Base-by-base conservation (phyloP, 441 rosid species). In the Gossypium davidsonii region DNA sequence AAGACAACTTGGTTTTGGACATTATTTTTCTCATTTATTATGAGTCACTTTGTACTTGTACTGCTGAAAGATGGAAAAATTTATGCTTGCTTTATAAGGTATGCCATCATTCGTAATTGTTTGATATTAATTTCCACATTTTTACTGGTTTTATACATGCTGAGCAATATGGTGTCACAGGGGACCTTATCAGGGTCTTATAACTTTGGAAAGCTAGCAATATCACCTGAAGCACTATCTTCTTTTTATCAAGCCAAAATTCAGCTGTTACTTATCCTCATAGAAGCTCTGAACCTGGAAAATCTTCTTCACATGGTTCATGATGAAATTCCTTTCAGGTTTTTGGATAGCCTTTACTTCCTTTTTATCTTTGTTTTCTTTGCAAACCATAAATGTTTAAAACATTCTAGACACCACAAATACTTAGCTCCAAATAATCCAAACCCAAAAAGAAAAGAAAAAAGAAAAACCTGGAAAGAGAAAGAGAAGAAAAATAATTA, bases 271-370 rank as follows among this genome's bases (percentile, higher is more conserved):
- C 89, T 96, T 72, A 86, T 91, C 74, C 97, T 96, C 67, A 86
- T 91, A 67, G 92, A 90, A 84, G 85, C 97, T 7, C 79, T 96
- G 79, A 87, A 88, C 85, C 84, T 96, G 80, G 93, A 93, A 81
- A 90, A 81, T 81, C 91, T 96, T 81, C 94, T 96, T 78, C 91
- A 90, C 73, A 85, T 96, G 91, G 88, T 93, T 79, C 94, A 91
- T 75, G 98, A 93, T 73, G 89, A 80, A 79, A 81, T 79, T 25
- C 94, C 98, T 79, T 89, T 89, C 90, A 93, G 97, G 98, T 95
- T 70, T 67, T 52, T 79, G 18, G 58, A 72, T 51, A 42, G 17
- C 53, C 73, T 20, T 69, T 70, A 48, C 48, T 78, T 77, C 20
- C 34, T n/a, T 55, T 71, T 15, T 71, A 49, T 74, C 0, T 46